Conservation (phyloP, 2,329 filamentous ascomycete genomes). For the Tolypocladium endophyticum region DNA sequence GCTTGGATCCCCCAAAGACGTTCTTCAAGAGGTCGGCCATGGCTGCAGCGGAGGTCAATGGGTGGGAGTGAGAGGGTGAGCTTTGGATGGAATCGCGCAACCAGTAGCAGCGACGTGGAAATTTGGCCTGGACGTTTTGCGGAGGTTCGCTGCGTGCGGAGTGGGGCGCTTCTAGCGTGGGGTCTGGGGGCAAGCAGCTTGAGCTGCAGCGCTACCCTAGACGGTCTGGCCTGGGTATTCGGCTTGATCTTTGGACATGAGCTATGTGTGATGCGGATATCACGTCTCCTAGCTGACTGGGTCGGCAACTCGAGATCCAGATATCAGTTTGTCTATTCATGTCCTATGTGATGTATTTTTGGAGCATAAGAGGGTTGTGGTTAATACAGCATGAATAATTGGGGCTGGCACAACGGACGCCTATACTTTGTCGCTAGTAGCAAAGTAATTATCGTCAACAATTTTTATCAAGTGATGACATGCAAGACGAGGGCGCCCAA, state of each 20-base stretch:
- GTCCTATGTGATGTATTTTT: no score
- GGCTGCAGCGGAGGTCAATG: slow-evolving; percentile 17
- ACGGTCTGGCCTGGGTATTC: neutral
- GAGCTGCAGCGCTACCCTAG: neutral
- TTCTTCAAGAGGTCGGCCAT: slow-evolving; percentile 56
- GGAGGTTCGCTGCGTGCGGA: neutral
- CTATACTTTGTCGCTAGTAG: no score
- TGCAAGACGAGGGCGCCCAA: no score
- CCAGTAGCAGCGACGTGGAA: neutral
- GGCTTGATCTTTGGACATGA: neutral
- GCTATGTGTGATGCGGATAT: neutral
- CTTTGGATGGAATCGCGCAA: neutral
- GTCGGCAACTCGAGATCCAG: no score
- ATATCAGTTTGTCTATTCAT: no score
- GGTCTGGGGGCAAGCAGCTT: neutral
- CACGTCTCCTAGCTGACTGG: no score
- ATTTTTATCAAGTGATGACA: no score
- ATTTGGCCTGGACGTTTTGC: neutral
- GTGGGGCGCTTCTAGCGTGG: neutral
- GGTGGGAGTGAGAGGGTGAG: slow-evolving; percentile 1
- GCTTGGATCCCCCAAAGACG: slow-evolving; percentile 58
- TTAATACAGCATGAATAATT: no score
- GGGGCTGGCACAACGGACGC: no score
- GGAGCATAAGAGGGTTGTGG: no score
- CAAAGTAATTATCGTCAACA: no score